Conservation (phyloP, 1,139 yeast species). For the Pichia sp. region DNA sequence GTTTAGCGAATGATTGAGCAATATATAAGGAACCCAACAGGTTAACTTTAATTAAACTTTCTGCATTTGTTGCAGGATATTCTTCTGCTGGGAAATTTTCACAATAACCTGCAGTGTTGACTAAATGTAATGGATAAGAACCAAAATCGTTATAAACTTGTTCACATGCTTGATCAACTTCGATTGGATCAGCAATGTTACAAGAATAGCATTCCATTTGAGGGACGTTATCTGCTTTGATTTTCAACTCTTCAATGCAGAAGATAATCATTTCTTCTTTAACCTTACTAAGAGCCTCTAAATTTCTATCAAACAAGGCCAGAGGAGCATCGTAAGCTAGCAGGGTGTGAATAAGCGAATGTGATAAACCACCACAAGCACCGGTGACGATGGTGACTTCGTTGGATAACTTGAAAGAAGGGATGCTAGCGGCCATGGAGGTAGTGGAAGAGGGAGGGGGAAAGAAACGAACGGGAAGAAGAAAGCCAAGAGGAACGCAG, state of each 20-base stretch:
- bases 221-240: conserved; percentile 27
- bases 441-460: too few relatives aligned
- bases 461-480: not conserved
- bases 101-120: conserved; percentile 82
- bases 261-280: conserved; percentile 46
- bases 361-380: conserved; percentile 76
- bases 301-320: conserved; percentile 69
- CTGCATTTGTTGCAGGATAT: conserved; percentile 68
- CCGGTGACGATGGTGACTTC: conserved; percentile 73
- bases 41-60: conserved; percentile 63
- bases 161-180: conserved; percentile 50
- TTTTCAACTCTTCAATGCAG: conserved; percentile 30
- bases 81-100: conserved; percentile 74
- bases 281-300: conserved; percentile 50
- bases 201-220: conserved; percentile 67
- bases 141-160: conserved; percentile 53
- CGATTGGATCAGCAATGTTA: conserved; percentile 61
- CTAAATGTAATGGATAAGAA: conserved; percentile 55
- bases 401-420: conserved; percentile 54
- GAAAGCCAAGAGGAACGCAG: not conserved
- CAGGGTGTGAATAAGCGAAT: conserved; percentile 57
- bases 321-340: conserved; percentile 67
- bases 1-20: conserved; percentile 57
- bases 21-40: conserved; percentile 72
- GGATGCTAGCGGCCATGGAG: conserved; percentile 26